Conservation (phyloP, 176 grass and related monocot species). For the Poa pratensis region DNA sequence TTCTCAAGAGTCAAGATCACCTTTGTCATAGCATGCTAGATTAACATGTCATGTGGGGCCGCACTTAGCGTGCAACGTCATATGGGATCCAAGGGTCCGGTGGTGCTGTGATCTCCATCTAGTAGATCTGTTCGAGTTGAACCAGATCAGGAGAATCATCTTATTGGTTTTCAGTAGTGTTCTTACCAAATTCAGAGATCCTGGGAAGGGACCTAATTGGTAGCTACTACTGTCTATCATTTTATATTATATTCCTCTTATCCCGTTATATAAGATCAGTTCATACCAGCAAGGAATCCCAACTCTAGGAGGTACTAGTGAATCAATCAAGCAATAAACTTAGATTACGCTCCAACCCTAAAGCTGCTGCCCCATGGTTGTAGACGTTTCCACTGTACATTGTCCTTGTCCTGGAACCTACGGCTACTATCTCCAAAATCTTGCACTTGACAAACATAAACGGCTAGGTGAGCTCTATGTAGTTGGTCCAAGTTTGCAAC, state of each 20-base stretch:
- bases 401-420: neutral
- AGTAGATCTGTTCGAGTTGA: neutral
- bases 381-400: neutral
- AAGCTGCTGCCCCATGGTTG: neutral
- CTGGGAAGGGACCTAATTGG: neutral
- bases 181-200: neutral
- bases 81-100: neutral
- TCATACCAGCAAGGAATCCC: slow-evolving; percentile 5
- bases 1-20: neutral
- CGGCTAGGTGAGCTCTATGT: neutral
- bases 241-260: neutral
- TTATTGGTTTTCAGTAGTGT: neutral
- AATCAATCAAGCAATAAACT: neutral
- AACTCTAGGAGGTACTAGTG: neutral
- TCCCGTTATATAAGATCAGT: neutral
- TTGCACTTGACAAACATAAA: neutral
- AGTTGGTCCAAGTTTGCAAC: slow-evolving; percentile 6
- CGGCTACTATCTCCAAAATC: neutral
- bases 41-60: slow-evolving; percentile 1
- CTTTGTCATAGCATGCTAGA: slow-evolving; percentile 36
- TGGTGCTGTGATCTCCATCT: neutral
- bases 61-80: neutral
- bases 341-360: neutral
- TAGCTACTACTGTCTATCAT: neutral
- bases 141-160: neutral